Evolutionary conservation across 2,329 filamentous ascomycete genomes (phyloP).

Genomic region (Aspergillus quadrilineatus): DNA sequence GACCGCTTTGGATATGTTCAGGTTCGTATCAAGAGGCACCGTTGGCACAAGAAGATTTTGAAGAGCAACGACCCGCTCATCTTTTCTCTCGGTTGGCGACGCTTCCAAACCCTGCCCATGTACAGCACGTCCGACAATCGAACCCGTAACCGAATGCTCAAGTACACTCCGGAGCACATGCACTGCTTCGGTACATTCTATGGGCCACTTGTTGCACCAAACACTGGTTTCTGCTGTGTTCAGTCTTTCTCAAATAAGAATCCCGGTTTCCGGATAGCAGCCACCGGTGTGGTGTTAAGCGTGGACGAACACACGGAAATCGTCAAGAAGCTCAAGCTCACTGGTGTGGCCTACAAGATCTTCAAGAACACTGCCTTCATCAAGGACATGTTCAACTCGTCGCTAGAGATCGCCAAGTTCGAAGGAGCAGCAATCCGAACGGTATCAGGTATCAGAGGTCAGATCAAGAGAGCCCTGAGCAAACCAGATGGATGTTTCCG

Average conservation of each 20-base stretch:
- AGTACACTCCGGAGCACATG: slow-evolving; percentile 99
- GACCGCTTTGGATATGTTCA: slow-evolving; percentile 95
- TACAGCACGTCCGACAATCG: slow-evolving; percentile 95
- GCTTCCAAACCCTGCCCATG: slow-evolving; percentile 88
- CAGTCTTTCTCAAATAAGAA: slow-evolving; percentile 82
- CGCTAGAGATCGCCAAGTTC: slow-evolving; percentile 96
- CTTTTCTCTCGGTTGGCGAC: slow-evolving; percentile 92
- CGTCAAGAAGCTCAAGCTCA: slow-evolving; percentile 98
- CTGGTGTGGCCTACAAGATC: slow-evolving; percentile 90
- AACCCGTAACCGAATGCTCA: slow-evolving; percentile 93
- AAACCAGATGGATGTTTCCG: slow-evolving; percentile 96
- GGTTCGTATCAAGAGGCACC: slow-evolving; percentile 91
- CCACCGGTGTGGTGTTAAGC: slow-evolving; percentile 87
- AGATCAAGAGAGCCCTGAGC: slow-evolving; percentile 92
- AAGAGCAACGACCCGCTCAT: slow-evolving; percentile 98
- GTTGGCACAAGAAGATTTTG: slow-evolving; percentile 99
- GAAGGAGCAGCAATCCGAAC: slow-evolving; percentile 95
- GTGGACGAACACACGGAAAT: slow-evolving; percentile 97
- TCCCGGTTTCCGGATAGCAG: slow-evolving; percentile 89
- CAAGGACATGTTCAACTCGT: slow-evolving; percentile 94
- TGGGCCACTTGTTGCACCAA: slow-evolving; percentile 89
- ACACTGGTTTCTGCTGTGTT: slow-evolving; percentile 92
- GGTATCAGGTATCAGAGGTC: slow-evolving; percentile 89
- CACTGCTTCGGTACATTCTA: slow-evolving; percentile 97
- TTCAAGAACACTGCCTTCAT: slow-evolving; percentile 99